Percentiles rank a stretch among this genome's conserved stretches.
Evolutionary conservation across 1,139 yeast genomes (phyloP).

Genomic region (Entelexis paramagnoliae): DNA sequence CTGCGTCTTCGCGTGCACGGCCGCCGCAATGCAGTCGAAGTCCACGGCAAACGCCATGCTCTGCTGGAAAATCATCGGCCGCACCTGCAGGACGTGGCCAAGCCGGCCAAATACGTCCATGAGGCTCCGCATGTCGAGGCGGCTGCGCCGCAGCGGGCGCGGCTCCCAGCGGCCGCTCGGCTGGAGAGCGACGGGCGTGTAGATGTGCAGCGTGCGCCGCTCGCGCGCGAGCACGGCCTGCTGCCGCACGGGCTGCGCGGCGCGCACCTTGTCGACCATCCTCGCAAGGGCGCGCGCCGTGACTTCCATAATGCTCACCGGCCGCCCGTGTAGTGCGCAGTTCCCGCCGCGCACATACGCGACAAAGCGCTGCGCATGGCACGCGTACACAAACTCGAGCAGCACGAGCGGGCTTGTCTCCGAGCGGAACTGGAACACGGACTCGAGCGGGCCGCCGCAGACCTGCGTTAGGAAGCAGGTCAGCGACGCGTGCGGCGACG

Average conservation of each 20-base stretch:
- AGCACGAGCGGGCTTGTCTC: conserved; percentile 15
- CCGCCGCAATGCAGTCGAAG: conserved; percentile 14
- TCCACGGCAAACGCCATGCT: conserved; percentile 21
- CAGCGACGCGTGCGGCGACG: conserved; percentile 12
- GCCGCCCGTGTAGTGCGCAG: conserved; percentile 21
- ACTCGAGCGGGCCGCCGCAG: conserved; percentile 25
- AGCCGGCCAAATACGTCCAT: conserved; percentile 11
- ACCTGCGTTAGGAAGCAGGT: conserved; percentile 23
- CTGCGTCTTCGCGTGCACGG: conserved; percentile 18
- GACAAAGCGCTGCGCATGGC: conserved; percentile 20
- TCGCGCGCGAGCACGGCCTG: neutral
- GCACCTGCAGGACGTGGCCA: conserved; percentile 19
- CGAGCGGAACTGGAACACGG: conserved; percentile 6
- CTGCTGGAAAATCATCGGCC: conserved; percentile 21
- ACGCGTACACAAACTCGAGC: conserved; percentile 19
- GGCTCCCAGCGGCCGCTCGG: too few relatives aligned
- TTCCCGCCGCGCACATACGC: conserved; percentile 15
- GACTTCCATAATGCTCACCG: neutral
- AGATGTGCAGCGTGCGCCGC: too few relatives aligned
- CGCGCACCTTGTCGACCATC: neutral
- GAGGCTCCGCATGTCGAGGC: conserved; percentile 8
- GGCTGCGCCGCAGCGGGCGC: neutral
- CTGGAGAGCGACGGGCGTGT: too few relatives aligned
- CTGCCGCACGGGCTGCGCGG: neutral
- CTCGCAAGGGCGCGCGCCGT: too few relatives aligned